A percentile compares a stretch with the other conserved stretches of the same genome.
Conservation (phyloP, 192 early-diverging fungal genomes). For the Coemansia sp. region DNA sequence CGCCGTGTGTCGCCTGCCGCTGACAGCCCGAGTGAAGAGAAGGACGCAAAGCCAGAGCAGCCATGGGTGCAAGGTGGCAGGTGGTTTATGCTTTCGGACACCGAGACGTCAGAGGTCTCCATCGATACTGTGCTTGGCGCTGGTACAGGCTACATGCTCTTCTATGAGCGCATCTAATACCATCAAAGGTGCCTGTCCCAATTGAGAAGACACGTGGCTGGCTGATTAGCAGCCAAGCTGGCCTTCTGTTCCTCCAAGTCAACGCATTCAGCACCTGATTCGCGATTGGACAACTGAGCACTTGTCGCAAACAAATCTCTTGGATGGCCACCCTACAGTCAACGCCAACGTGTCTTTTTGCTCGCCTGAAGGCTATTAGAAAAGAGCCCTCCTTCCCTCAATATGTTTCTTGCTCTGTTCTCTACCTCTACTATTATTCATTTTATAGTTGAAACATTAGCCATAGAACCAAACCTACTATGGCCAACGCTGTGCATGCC, state of each 20-base stretch:
- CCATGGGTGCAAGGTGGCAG: slow-evolving; percentile 4
- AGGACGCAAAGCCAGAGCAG: background rate
- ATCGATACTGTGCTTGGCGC: slow-evolving; percentile 44
- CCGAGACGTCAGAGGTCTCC: slow-evolving; percentile 40
- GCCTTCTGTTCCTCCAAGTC: background rate
- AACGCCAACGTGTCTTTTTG: background rate
- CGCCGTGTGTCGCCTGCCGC: slow-evolving; percentile 52
- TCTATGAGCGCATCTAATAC: slow-evolving; percentile 47
- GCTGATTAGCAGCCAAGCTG: background rate
- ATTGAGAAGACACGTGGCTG: background rate
- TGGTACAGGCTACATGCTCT: slow-evolving; percentile 53
- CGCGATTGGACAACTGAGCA: background rate
- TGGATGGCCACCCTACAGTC: background rate
- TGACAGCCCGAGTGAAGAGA: background rate
- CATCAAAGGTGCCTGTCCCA: background rate
- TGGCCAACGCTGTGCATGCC: background rate
- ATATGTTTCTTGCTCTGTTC: background rate
- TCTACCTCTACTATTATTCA: background rate
- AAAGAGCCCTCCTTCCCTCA: background rate
- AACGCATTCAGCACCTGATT: background rate
- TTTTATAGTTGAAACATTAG: background rate
- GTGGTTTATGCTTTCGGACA: slow-evolving; percentile 72
- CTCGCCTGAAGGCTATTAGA: background rate
- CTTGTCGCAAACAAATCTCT: background rate
- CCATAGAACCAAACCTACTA: background rate